phyloP scores from a whole-genome alignment of 73 alveolate species.

The Stentor coeruleus region DNA sequence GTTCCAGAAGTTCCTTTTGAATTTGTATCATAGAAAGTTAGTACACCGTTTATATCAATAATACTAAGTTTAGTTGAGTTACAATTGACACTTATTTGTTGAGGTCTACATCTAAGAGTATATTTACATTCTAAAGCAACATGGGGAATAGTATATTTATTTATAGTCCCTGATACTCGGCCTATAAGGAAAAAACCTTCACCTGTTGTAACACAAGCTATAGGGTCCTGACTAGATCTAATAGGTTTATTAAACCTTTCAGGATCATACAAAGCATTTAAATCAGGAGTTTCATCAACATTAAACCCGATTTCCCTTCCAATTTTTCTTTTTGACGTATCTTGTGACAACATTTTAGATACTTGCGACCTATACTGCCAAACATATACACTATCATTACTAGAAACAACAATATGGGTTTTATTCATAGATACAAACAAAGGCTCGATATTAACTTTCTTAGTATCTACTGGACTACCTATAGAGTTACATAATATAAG shows the following conservation, averaged over 20 bases:
- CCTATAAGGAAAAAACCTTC: constrained; percentile 91
- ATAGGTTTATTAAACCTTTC: constrained; percentile 68
- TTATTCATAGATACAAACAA: constrained; percentile 92
- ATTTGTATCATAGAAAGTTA: constrained; percentile 58
- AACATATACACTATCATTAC: constrained; percentile 63
- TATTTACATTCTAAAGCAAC: constrained; percentile 64
- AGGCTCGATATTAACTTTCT: constrained; percentile 95
- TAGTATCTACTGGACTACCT: constrained; percentile 91
- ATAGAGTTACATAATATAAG: constrained; percentile 94
- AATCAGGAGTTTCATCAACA: constrained; percentile 91
- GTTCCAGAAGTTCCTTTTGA: constrained; percentile 37
- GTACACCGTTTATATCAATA: constrained; percentile 78
- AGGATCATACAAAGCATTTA: constrained; percentile 71
- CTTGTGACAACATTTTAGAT: constrained; percentile 45
- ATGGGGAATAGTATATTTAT: constrained; percentile 82
- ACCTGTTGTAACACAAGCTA: constrained; percentile 92
- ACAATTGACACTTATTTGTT: constrained; percentile 58
- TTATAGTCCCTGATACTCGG: constrained; percentile 83
- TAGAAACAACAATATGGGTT: constrained; percentile 86
- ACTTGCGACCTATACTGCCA: constrained; percentile 86
- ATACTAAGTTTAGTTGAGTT: constrained; percentile 72
- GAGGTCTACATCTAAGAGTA: constrained; percentile 58
- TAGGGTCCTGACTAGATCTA: constrained; percentile 81
- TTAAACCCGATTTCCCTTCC: constrained; percentile 95
- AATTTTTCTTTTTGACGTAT: constrained; percentile 76